Evolutionary conservation across 2,329 filamentous ascomycete genomes (phyloP).

Genomic region (Nemania abortiva): DNA sequence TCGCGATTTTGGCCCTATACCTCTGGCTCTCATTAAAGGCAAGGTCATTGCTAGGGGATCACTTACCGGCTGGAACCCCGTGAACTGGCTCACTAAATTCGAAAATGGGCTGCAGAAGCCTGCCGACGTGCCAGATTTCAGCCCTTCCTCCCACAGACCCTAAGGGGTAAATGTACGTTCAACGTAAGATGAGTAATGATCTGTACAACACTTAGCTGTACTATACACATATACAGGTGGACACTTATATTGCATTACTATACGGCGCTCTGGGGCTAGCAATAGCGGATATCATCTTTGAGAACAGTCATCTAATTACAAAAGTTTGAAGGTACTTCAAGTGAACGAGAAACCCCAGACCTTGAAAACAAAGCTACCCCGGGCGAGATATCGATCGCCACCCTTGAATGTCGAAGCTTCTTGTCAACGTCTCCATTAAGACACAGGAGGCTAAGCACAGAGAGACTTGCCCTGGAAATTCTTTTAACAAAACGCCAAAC

Average conservation of each 20-base stretch:
- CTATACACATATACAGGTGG: slow-evolving; percentile 4
- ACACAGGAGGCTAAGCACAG: slow-evolving; percentile 30
- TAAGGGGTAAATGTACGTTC: not conserved
- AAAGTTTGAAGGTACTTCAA: slow-evolving; percentile 35
- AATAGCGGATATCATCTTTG: slow-evolving; percentile 47
- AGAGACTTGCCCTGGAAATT: slow-evolving; percentile 32
- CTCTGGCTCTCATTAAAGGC: slow-evolving; percentile 83
- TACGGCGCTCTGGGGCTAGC: slow-evolving; percentile 31
- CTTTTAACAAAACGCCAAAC: slow-evolving; percentile 42
- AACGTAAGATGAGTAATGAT: not conserved
- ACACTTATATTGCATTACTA: slow-evolving; percentile 32
- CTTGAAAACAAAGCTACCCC: slow-evolving; percentile 24
- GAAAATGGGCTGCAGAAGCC: slow-evolving; percentile 52
- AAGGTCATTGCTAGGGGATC: slow-evolving; percentile 76
- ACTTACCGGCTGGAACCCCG: slow-evolving; percentile 57
- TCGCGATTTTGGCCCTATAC: slow-evolving; percentile 85
- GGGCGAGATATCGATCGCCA: slow-evolving; percentile 27
- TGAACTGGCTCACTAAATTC: slow-evolving; percentile 64
- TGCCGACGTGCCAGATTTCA: not conserved
- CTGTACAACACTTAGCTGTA: slow-evolving; percentile 18
- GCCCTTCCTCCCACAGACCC: not conserved
- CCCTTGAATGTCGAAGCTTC: slow-evolving; percentile 6
- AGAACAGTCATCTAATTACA: slow-evolving; percentile 50
- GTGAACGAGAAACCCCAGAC: slow-evolving; percentile 21
- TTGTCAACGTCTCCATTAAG: slow-evolving; percentile 33